phyloP scores from a whole-genome alignment of 1,284 basidiomycete species.

The Vanrija sp. region DNA sequence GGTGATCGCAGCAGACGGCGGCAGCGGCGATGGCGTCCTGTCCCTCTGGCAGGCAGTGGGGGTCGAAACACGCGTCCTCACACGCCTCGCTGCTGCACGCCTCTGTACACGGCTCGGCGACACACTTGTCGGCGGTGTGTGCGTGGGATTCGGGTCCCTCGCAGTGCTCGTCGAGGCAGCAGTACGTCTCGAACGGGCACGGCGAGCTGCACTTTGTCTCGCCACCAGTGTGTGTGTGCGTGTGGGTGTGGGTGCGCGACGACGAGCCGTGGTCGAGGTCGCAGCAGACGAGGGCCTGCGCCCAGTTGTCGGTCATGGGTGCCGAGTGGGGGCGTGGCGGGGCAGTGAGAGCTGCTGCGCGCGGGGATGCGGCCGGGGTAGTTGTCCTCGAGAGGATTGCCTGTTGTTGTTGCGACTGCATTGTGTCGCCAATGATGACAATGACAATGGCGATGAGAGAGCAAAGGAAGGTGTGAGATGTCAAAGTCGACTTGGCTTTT shows the following conservation, averaged over 20 bases:
- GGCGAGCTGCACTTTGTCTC: neutral
- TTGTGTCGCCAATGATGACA: too few relatives aligned
- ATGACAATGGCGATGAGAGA: too few relatives aligned
- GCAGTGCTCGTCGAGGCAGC: slow-evolving; percentile 22
- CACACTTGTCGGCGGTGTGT: slow-evolving; percentile 13
- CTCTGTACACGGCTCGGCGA: slow-evolving; percentile 17
- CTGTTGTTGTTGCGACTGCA: too few relatives aligned
- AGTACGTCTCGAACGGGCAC: slow-evolving; percentile 24
- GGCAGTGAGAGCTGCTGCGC: too few relatives aligned
- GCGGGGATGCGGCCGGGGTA: too few relatives aligned
- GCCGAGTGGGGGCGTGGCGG: too few relatives aligned
- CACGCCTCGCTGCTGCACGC: neutral
- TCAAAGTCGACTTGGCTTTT: too few relatives aligned
- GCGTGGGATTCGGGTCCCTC: neutral
- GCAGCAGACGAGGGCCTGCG: slow-evolving; percentile 38
- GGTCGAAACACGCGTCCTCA: slow-evolving; percentile 4
- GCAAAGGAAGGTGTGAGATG: too few relatives aligned
- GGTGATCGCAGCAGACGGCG: slow-evolving; percentile 12
- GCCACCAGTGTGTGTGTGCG: too few relatives aligned
- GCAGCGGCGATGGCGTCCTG: neutral
- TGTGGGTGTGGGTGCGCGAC: neutral
- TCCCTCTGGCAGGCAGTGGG: neutral
- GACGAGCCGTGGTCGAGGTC: slow-evolving; percentile 31
- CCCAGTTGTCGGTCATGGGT: slow-evolving; percentile 16
- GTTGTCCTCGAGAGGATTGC: too few relatives aligned